A percentile compares a stretch with the other conserved stretches of the same genome.
phyloP scores from a whole-genome alignment of 1,284 basidiomycete species.

The Acaromyces ingoldii region DNA sequence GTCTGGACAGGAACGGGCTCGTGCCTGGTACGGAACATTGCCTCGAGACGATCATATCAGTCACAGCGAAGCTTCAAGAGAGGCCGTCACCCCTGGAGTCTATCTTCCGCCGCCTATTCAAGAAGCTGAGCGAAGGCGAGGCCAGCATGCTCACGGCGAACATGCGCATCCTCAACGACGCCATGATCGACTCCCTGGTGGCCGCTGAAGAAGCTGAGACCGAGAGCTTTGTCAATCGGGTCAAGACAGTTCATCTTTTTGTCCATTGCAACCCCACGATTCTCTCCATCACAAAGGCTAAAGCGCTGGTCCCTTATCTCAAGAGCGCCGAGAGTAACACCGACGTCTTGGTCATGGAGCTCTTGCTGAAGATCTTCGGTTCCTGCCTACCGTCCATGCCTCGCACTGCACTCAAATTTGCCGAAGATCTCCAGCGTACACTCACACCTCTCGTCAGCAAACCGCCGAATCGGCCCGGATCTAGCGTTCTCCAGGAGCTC shows the following conservation, averaged over 20 bases:
- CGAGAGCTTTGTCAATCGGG: constrained; percentile 39
- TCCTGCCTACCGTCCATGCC: constrained; percentile 73
- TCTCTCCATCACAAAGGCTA: constrained; percentile 73
- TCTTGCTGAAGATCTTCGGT: constrained; percentile 71
- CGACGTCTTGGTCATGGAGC: constrained; percentile 60
- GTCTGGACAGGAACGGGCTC: too few relatives aligned
- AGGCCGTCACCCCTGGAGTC: constrained; percentile 77
- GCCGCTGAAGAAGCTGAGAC: constrained; percentile 57
- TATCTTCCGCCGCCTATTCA: constrained; percentile 61
- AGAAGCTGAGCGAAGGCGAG: constrained; percentile 26
- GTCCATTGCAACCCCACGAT: constrained; percentile 72
- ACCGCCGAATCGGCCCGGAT: constrained; percentile 52
- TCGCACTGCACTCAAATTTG: constrained; percentile 61
- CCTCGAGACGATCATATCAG: not conserved
- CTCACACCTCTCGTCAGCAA: constrained; percentile 75
- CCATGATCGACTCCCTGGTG: constrained; percentile 76
- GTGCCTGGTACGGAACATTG: too few relatives aligned
- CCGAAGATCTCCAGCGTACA: constrained; percentile 73
- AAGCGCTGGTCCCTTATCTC: constrained; percentile 76
- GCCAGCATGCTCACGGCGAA: constrained; percentile 58
- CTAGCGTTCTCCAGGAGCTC: constrained; percentile 63
- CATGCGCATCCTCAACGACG: constrained; percentile 72
- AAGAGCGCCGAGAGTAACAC: constrained; percentile 72
- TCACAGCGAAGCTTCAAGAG: constrained; percentile 53
- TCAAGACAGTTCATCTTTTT: constrained; percentile 77